Evolutionary conservation across 1,284 basidiomycete genomes (phyloP).

Genomic region (Afroboletus lepidellus): DNA sequence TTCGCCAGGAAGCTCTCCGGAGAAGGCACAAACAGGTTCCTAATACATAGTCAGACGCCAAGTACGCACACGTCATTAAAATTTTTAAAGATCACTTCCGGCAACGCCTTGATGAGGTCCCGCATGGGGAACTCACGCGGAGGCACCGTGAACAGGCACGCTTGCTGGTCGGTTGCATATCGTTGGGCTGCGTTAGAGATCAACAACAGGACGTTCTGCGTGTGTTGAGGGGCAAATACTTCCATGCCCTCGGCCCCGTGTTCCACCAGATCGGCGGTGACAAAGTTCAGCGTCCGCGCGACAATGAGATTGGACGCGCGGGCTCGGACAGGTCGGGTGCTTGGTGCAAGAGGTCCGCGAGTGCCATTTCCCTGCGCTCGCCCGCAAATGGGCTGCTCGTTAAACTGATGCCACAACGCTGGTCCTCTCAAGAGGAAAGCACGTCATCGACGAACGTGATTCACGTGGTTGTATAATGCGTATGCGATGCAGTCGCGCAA

Average conservation of each 20-base stretch:
- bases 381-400: slow-evolving; percentile 20
- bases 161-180: neutral
- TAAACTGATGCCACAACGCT: neutral
- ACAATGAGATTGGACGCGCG: too few species aligned
- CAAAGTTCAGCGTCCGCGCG: slow-evolving; percentile 27
- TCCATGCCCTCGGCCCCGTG: slow-evolving; percentile 23
- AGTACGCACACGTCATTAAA: too few species aligned
- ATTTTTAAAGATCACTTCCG: too few species aligned
- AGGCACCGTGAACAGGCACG: neutral
- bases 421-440: neutral
- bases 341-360: slow-evolving; percentile 29
- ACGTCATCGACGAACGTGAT: neutral
- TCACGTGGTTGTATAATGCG: too few species aligned
- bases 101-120: too few species aligned
- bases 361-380: slow-evolving; percentile 22
- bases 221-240: neutral
- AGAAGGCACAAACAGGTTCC: too few species aligned
- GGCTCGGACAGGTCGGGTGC: too few species aligned
- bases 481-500: neutral
- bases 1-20: too few species aligned
- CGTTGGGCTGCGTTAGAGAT: neutral
- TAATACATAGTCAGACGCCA: too few species aligned
- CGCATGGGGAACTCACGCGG: too few species aligned
- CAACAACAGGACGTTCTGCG: neutral
- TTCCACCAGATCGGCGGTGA: slow-evolving; percentile 32